Conservation (phyloP, 2,329 filamentous ascomycete species). For the Dactylellina haptotyla region DNA sequence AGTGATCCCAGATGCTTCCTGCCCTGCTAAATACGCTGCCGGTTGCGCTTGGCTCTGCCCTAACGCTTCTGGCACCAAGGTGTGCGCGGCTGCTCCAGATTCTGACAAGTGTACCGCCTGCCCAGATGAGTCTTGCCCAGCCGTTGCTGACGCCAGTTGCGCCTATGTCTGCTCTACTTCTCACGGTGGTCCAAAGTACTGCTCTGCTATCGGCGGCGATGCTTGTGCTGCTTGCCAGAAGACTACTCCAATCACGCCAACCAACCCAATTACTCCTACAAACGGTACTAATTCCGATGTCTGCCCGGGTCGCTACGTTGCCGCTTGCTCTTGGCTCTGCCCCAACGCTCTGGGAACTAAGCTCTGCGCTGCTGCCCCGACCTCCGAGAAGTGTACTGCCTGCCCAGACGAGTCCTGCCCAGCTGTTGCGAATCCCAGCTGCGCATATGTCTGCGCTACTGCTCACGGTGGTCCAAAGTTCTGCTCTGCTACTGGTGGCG, state of each 20-base stretch:
- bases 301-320: not conserved
- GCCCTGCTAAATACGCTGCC: constrained; percentile 2
- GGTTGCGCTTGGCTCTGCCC: too few species aligned
- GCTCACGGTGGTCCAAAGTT: constrained; percentile 3
- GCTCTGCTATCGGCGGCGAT: not conserved
- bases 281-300: too few species aligned
- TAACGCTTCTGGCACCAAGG: too few species aligned
- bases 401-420: constrained; percentile 9
- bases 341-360: not conserved
- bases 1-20: not conserved
- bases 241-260: not conserved
- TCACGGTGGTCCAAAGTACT: constrained; percentile 19
- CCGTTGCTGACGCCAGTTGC: not conserved
- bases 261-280: not conserved
- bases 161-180: constrained; percentile 7
- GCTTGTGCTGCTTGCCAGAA: not conserved
- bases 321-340: constrained; percentile 10
- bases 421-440: not conserved
- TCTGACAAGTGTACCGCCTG: too few species aligned
- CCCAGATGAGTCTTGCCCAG: constrained; percentile 3
- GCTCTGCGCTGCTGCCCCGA: not conserved
- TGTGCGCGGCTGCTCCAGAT: too few species aligned
- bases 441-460: constrained; percentile 2
- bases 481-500: constrained; percentile 4
- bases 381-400: constrained; percentile 11